Conservation (phyloP, 75 land plant species). For the Selaginella moellendorffii region DNA sequence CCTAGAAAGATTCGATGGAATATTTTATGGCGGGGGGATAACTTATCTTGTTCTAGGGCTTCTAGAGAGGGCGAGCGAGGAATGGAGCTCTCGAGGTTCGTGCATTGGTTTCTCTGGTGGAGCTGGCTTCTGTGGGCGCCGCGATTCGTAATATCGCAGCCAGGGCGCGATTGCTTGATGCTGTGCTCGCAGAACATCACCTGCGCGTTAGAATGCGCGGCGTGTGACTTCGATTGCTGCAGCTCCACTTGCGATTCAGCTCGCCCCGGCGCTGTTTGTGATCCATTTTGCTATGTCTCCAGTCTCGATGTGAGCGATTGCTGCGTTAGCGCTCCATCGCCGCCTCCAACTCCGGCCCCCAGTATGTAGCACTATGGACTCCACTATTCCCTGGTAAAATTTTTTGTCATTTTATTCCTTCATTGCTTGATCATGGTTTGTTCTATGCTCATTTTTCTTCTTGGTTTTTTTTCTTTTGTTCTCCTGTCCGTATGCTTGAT, state of each 20-base stretch:
- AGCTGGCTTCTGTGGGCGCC: neutral
- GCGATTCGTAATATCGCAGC: neutral
- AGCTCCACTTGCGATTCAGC: neutral
- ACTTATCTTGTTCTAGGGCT: too few species aligned
- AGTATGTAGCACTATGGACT: neutral
- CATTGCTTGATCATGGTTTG: too few species aligned
- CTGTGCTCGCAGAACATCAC: neutral
- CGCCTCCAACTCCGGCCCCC: neutral
- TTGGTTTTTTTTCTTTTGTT: too few species aligned
- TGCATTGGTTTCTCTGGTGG: neutral
- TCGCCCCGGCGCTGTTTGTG: neutral
- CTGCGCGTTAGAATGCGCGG: neutral
- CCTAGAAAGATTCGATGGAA: too few species aligned
- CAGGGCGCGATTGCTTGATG: neutral
- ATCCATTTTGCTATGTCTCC: neutral
- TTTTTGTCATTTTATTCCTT: neutral
- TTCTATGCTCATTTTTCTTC: too few species aligned
- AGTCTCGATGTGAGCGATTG: neutral
- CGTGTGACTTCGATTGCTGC: neutral
- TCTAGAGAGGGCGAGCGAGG: too few species aligned
- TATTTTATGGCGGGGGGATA: too few species aligned
- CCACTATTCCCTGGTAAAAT: neutral
- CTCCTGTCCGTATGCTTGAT: too few species aligned
- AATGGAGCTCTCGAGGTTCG: neutral
- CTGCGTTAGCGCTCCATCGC: neutral